Percentiles rank a stretch among this genome's conserved stretches.
These are phyloP conservation scores for Sarcodon aspratus DNA, from an alignment of 768 basidiomycete species.

Conservation along the genomic window DNA sequence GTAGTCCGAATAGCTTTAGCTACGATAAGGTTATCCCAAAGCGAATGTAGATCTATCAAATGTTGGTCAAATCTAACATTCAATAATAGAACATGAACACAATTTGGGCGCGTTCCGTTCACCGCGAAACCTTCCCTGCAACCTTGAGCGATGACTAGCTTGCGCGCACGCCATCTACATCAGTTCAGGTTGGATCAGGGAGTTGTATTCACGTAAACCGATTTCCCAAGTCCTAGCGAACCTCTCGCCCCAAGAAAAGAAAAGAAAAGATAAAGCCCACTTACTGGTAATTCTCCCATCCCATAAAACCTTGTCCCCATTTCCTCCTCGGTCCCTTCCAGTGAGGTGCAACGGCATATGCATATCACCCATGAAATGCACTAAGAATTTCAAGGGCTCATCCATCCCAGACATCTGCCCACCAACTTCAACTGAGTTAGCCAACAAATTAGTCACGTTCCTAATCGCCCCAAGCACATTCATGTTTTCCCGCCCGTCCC, in stretches of 20 bases:
- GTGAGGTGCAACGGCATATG: conserved; percentile 92
- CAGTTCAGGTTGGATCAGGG: no score
- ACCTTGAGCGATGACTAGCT: no score
- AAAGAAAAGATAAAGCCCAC: conserved; percentile 15
- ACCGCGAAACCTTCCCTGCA: no score
- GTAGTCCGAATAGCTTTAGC: conserved; percentile 71
- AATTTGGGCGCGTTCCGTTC: no score
- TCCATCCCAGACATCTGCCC: conserved; percentile 32
- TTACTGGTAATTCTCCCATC: conserved; percentile 61
- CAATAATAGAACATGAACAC: no score
- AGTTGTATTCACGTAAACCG: no score
- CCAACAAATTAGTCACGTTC: conserved; percentile 61
- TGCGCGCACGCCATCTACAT: no score
- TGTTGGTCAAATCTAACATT: not conserved
- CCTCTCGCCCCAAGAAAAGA: not conserved
- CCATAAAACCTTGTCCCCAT: conserved; percentile 64
- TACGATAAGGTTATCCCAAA: conserved; percentile 81
- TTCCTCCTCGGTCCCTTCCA: conserved; percentile 82
- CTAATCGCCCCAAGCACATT: conserved; percentile 74
- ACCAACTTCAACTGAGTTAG: conserved; percentile 27
- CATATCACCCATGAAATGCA: conserved; percentile 90
- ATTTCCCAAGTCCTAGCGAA: no score
- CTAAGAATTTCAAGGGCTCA: conserved; percentile 84
- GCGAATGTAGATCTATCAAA: conserved; percentile 60
- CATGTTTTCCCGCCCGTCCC: conserved; percentile 40